Base-by-base conservation (phyloP, 768 basidiomycete species). In the Mycena galericulata region DNA sequence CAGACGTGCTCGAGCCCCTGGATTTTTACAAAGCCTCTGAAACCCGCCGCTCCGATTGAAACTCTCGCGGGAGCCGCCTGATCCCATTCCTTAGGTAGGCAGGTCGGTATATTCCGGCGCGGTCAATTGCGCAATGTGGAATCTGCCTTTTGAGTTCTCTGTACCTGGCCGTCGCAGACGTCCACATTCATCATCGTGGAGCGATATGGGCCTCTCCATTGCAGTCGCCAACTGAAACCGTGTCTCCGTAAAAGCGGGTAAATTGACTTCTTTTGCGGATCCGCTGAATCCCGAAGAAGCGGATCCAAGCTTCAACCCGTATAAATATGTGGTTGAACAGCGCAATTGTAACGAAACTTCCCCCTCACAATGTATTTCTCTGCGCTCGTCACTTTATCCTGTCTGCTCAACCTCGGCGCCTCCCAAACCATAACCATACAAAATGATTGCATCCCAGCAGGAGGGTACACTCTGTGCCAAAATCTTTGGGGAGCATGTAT, bases 401-500 rank as follows among this genome's bases (percentile, higher is more conserved):
- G 17, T 24, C 45, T 69, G 22, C 12, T 69, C 38, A 41, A 64
- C 51, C 22, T 72, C 40, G 62, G 67, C 10, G 46, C 67, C 69
- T 81, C 79, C 1, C 82, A 84, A 72, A 84, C 83, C 9, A 79
- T 88, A 59, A 77, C 79, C 6, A 87, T 87, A 3, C 80, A 78
- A 62, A 84, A 73, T 43, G 77, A 81, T 67, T 88, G 87, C 72
- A 67, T 76, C 45, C 76, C 85, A 1, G 84, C 84, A 5, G 87
- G 87, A 3, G 74, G 76, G 12, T 89, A 79, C 74, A 84, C 80
- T 0, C 82, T 89, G 47, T 89, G 88, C 79, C 85, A 88, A 73
- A 87, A 89, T 74, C 83, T 87, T 24, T 89, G 88, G 88, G 87
- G 86, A 17, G 71, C 74, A 22, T 56, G 85, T 85, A 65, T 46